phyloP scores from a whole-genome alignment of 2,329 filamentous ascomycete genomes.

The Aspergillus caelatus region DNA sequence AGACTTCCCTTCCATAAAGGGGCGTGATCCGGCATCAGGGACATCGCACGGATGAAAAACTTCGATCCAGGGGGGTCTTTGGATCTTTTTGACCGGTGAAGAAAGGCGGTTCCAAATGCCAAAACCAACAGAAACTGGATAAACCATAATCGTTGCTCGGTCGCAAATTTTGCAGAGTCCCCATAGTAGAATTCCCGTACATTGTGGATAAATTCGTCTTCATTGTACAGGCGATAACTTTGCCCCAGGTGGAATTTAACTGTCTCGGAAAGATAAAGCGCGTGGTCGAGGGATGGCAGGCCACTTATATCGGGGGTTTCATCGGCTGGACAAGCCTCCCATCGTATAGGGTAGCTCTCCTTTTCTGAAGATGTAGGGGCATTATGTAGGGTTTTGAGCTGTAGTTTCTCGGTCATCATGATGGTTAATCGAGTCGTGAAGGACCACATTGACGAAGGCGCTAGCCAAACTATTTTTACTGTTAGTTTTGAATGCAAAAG shows the following conservation, averaged over 20 bases:
- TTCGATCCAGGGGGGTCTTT: neutral
- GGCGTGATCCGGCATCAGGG: neutral
- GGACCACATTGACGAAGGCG: neutral
- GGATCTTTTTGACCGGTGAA: neutral
- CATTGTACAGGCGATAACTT: neutral
- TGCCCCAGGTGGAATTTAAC: neutral
- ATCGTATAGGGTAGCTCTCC: neutral
- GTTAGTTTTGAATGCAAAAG: neutral
- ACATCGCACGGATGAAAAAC: neutral
- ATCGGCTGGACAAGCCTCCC: neutral
- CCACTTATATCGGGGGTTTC: neutral
- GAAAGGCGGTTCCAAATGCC: neutral
- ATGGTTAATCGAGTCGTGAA: neutral
- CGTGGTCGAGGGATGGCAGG: neutral
- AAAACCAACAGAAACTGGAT: neutral
- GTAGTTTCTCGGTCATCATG: neutral
- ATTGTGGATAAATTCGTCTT: neutral
- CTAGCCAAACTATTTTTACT: neutral
- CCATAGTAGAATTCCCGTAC: neutral
- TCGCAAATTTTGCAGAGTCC: neutral
- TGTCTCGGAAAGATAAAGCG: neutral
- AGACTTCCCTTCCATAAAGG: neutral
- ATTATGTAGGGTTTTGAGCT: neutral
- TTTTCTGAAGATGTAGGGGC: neutral
- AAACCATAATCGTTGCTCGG: neutral